phyloP scores from a whole-genome alignment of 371 early-diverging fungal species.

The Rhizopus delemar region DNA sequence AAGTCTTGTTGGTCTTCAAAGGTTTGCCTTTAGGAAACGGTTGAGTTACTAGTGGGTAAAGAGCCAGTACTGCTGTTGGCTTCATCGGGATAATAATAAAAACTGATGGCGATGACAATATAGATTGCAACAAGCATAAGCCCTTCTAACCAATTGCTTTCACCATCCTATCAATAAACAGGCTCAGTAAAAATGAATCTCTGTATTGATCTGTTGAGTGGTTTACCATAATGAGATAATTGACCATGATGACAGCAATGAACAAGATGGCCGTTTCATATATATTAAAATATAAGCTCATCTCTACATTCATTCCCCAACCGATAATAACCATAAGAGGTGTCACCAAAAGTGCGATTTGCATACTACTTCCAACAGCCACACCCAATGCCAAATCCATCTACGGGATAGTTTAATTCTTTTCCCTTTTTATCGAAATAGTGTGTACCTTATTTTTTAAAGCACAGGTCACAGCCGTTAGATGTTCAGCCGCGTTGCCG shows the following conservation, averaged over 20 bases:
- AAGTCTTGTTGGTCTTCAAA: too few relatives aligned
- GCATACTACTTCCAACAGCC: conserved; percentile 89
- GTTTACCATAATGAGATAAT: conserved; percentile 65
- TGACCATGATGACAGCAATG: conserved; percentile 80
- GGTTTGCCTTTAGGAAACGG: not conserved
- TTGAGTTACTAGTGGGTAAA: conserved; percentile 1
- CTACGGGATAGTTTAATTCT: conserved; percentile 12
- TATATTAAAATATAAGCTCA: conserved; percentile 78
- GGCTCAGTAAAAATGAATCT: too few relatives aligned
- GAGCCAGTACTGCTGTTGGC: not conserved
- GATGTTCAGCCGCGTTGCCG: conserved; percentile 83
- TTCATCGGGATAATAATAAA: conserved; percentile 65
- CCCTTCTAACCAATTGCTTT: conserved; percentile 88
- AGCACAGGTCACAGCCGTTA: conserved; percentile 81
- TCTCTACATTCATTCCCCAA: conserved; percentile 77
- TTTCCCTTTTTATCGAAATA: not conserved
- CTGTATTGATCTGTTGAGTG: too few relatives aligned
- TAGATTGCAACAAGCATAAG: conserved; percentile 73
- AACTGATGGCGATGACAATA: conserved; percentile 76
- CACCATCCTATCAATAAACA: conserved; percentile 47
- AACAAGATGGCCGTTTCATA: conserved; percentile 85
- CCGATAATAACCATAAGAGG: conserved; percentile 86
- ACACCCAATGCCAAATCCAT: conserved; percentile 88
- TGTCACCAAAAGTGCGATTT: conserved; percentile 88
- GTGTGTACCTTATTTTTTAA: conserved; percentile 69